phyloP scores from a whole-genome alignment of 306 rosid species.

The Carpinus viminea region DNA sequence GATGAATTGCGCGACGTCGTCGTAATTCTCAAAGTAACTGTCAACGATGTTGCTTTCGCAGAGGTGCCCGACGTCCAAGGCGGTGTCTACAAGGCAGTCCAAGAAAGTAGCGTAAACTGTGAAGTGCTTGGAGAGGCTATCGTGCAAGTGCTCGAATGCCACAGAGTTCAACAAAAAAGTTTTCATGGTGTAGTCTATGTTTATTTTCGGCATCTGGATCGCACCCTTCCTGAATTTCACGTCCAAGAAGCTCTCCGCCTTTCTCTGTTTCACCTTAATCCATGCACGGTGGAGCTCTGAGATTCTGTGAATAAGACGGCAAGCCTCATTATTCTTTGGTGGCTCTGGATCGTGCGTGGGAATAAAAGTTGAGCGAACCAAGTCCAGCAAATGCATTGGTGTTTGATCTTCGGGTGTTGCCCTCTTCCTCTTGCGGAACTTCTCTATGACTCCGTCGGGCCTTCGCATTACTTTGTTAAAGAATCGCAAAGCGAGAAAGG shows the following conservation, averaged over 20 bases:
- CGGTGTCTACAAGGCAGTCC: not conserved
- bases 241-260: no score
- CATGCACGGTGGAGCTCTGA: not conserved
- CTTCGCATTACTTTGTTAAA: slow-evolving; percentile 39
- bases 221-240: not conserved
- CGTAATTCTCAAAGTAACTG: not conserved
- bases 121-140: not conserved
- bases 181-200: not conserved
- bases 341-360: not conserved
- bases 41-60: not conserved
- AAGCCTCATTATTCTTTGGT: not conserved
- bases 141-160: not conserved
- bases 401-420: not conserved
- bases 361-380: slow-evolving; percentile 27
- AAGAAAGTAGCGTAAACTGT: not conserved
- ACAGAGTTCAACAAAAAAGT: not conserved
- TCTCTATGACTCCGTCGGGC: not conserved
- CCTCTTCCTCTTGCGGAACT: no score
- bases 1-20: not conserved
- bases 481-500: slow-evolving; percentile 31
- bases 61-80: not conserved
- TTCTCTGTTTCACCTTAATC: not conserved
- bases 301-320: not conserved
- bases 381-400: slow-evolving; percentile 35
- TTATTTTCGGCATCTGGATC: not conserved